Evolutionary conservation across 805 yeast species (phyloP), one percentile per base, ranked within the genome.

Genomic region (Yarrowia phangngaensis): DNA sequence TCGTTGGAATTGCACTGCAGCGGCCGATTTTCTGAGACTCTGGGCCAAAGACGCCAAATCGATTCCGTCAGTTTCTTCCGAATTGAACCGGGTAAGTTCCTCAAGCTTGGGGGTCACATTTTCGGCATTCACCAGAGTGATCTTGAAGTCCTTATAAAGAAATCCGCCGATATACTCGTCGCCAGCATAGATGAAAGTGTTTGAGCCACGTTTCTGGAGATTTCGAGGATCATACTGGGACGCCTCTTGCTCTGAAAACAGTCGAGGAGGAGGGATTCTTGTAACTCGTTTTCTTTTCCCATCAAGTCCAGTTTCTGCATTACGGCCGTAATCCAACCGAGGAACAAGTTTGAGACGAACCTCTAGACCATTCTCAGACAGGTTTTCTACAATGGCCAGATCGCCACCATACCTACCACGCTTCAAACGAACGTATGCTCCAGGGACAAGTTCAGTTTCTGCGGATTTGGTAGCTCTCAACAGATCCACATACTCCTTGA

Each of bases 281-380:
- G 76, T 70, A 5, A 64, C 63, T 47, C 73, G 67, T 11, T 70
- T 66, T 43, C 72, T 65, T 59, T 77, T 77, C 54, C 79, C 85
- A 52, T 74, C 75, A 24, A 68, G 71, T 32, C 67, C 68, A 41
- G 59, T 59, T 16, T 55, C 57, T 3, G 59, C 56, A 6, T 63
- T 53, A 56, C 80, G 78, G 51, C 95, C 95, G 65, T 92, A 90
- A 63, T 90, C 97, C 52, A 92, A 68, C 60, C 98, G 79, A 27
- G 98, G 98, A 24, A 92, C 94, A 55, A 92, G 71, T 61, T 86
- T 86, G 58, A 95, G 79, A 59, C 94, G 76, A n/a, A 87, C 97
- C 63, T 90, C 97, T 57, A 92, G 74, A 47, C 96, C 97, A 62
- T 86, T 90, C 60, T 92, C 97, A 53, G 94, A 84, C 54, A 92